phyloP scores from a whole-genome alignment of 306 rosid genomes.

The Cicer judaicum region DNA sequence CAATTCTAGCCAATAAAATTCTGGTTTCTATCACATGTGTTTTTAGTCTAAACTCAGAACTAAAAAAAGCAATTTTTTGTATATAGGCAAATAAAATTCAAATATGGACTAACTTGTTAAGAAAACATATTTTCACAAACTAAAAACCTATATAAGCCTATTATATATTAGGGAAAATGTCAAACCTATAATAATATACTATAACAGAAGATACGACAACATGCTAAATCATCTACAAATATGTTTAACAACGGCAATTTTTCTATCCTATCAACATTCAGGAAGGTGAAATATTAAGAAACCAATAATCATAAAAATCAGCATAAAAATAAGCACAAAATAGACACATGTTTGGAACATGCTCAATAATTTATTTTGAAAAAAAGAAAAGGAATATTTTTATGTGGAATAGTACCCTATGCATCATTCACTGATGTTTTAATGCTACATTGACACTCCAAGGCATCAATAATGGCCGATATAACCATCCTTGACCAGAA shows the following conservation, averaged over 20 bases:
- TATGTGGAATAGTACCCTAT: slow-evolving; percentile 5
- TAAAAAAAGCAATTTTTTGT: neutral
- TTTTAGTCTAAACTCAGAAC: neutral
- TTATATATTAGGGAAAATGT: slow-evolving; percentile 5
- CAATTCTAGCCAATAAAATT: too few species aligned
- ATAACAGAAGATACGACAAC: slow-evolving; percentile 14
- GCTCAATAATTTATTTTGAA: slow-evolving; percentile 4
- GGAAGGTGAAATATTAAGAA: slow-evolving; percentile 15
- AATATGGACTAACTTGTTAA: neutral
- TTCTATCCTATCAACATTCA: neutral
- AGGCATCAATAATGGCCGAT: slow-evolving; percentile 2
- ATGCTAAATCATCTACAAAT: slow-evolving; percentile 5
- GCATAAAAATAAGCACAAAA: slow-evolving; percentile 23
- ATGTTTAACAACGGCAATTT: slow-evolving; percentile 20
- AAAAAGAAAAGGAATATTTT: slow-evolving; percentile 9
- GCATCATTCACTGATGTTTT: neutral
- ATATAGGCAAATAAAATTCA: slow-evolving; percentile 7
- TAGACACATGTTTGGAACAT: slow-evolving; percentile 1
- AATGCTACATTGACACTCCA: slow-evolving; percentile 20
- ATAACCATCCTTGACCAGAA: slow-evolving; percentile 30
- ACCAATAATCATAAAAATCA: neutral
- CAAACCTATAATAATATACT: slow-evolving; percentile 6
- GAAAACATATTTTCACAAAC: neutral
- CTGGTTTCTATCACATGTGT: neutral
- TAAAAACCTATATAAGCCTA: neutral